Percentiles rank a stretch among this genome's conserved stretches.
Conservation (phyloP, 257 asterid species). For the Echites panduratus region DNA sequence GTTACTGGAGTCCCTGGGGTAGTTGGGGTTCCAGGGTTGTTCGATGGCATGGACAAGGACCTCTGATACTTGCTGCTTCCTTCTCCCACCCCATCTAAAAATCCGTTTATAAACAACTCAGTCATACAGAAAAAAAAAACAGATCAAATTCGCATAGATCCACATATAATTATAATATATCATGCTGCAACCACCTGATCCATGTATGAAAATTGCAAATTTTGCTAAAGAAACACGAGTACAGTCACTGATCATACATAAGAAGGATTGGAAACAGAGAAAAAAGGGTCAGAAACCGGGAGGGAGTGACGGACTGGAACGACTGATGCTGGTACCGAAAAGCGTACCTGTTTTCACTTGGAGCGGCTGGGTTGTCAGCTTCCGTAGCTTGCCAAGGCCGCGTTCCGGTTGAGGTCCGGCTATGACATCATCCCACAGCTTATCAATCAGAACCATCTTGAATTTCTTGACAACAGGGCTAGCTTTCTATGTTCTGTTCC, state of each 20-base stretch:
- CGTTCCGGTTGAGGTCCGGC: conserved; percentile 88
- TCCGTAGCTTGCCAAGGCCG: conserved; percentile 79
- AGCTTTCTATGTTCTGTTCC: not conserved
- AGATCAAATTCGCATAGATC: not conserved
- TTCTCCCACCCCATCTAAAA: conserved; percentile 36
- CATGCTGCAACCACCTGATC: not conserved
- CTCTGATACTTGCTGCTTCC: conserved; percentile 41
- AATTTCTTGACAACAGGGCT: not conserved
- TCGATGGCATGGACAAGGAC: conserved; percentile 57
- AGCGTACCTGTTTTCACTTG: conserved; percentile 36
- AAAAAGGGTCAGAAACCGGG: not conserved
- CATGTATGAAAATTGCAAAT: not conserved
- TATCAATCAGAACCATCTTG: conserved; percentile 72
- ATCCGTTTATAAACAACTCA: not conserved
- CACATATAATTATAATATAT: not conserved
- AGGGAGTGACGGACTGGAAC: too few relatives aligned
- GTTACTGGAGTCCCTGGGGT: conserved; percentile 59
- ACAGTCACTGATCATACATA: not conserved
- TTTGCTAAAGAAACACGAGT: not conserved
- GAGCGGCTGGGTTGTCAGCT: conserved; percentile 36
- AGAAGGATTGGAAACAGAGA: too few relatives aligned
- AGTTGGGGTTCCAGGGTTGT: conserved; percentile 35
- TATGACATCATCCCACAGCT: conserved; percentile 85
- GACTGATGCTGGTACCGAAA: too few relatives aligned
- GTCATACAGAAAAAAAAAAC: too few relatives aligned